Evolutionary conservation across 129 eudicot species (phyloP), one percentile per base, ranked within the genome.

Genomic region (Apium graveolens): DNA sequence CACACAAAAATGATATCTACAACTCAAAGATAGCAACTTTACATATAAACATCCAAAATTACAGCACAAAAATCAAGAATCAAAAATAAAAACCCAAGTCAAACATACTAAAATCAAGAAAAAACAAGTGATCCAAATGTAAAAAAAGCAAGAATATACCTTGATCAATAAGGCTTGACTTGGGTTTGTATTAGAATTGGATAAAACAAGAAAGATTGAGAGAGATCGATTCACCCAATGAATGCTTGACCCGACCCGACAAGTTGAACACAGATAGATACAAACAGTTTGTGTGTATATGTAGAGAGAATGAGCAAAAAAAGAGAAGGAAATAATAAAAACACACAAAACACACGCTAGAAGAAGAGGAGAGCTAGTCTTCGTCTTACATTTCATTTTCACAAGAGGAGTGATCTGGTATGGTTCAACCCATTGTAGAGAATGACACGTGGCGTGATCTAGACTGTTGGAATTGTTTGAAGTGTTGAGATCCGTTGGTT

Each of bases 301-400:
- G 2, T 5, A 31, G 0, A 31, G 72, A 14, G 72, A 66, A 32
- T 27, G 72, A 66, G 72, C 0, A 31, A 31, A 21, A 12, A 29
- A 31, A 27, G 70, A 27, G 16, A 16, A 65, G 70, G 70, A 65
- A 65, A 31, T 26, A 65, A 65, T 65, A 29, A 65, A 63, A 31
- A 44, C 48, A 11, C 48, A 43, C 46, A 60, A 32, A 60, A 57
- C 31, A 57, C 70, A 63, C 38, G 13, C 70, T 29, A 13, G 21
- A 29, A 31, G 4, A 26, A 62, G 39, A 27, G 72, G 12, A 31
- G 72, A 66, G 72, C 72, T 31, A 31, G 72, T 66, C 72, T 66
- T 66, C 72, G 72, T 66, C 72, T 66, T 66, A 5, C 72, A 66
- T 66, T 66, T 31, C 72, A 31, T 66, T 66, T 31, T 66, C 38